Conservation (phyloP, 106 monocot genomes). For the Amphibolis antarctica region DNA sequence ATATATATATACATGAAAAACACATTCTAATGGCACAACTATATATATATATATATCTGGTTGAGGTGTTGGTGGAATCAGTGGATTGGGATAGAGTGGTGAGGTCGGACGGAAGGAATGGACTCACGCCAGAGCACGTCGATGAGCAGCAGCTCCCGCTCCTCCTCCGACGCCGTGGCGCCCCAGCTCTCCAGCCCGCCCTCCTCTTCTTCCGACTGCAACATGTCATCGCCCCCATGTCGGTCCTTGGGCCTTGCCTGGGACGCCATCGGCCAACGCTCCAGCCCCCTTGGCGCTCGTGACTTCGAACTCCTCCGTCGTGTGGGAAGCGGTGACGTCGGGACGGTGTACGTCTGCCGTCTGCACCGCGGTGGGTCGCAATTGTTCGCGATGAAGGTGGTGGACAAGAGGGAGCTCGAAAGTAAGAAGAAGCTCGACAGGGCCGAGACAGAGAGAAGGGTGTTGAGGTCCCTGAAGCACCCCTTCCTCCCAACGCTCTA, state of each 20-base stretch:
- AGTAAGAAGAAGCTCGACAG: constrained; percentile 63
- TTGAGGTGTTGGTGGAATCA: too few relatives aligned
- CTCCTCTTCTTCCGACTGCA: constrained; percentile 2
- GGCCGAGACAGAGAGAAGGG: constrained; percentile 54
- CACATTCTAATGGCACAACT: too few relatives aligned
- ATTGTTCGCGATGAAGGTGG: constrained; percentile 58
- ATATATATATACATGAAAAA: too few relatives aligned
- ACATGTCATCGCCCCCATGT: constrained; percentile 11
- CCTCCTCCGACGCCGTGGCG: constrained; percentile 15
- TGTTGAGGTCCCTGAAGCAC: constrained; percentile 62
- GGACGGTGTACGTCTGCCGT: constrained; percentile 72
- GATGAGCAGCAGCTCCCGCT: constrained; percentile 23
- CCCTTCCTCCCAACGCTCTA: constrained; percentile 45
- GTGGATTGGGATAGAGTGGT: background rate
- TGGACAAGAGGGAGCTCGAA: constrained; percentile 48
- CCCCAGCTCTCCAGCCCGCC: background rate
- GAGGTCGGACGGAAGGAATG: background rate
- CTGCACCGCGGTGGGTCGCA: constrained; percentile 11
- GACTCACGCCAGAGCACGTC: constrained; percentile 3
- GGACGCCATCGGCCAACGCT: constrained; percentile 19
- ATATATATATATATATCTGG: too few relatives aligned
- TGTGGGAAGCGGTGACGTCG: constrained; percentile 73
- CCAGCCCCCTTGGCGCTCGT: constrained; percentile 22
- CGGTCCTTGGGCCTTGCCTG: constrained; percentile 24
- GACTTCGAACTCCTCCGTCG: constrained; percentile 68